Percentiles rank a stretch among this genome's conserved stretches.
Conservation (phyloP, 306 rosid genomes). For the apple (Malus domestica) region ASM211411v1 NC_041799.1:4927501-4928000, state of each 20-base stretch:
- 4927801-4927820: not conserved
- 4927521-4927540: conserved; percentile 22
- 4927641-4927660: conserved; percentile 8
- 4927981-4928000: conserved; percentile 54
- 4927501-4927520: conserved; percentile 32
- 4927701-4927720: not conserved
- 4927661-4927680: conserved; percentile 17
- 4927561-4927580: conserved; percentile 44
- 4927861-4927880: not conserved
- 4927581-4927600: conserved; percentile 38
- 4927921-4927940: not conserved
- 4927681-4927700: not conserved
- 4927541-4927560: conserved; percentile 30
- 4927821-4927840: not conserved
- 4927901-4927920: not conserved
- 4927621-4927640: conserved; percentile 18
- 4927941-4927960: conserved; percentile 5
- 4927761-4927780: too few species aligned
- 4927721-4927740: not conserved
- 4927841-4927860: not conserved
- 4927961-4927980: not conserved
- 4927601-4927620: conserved; percentile 31
- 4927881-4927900: not conserved
- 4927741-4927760: not conserved
- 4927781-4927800: not conserved